phyloP scores from a whole-genome alignment of 2,329 filamentous ascomycete genomes.

The Aspergillus arachidicola region DNA sequence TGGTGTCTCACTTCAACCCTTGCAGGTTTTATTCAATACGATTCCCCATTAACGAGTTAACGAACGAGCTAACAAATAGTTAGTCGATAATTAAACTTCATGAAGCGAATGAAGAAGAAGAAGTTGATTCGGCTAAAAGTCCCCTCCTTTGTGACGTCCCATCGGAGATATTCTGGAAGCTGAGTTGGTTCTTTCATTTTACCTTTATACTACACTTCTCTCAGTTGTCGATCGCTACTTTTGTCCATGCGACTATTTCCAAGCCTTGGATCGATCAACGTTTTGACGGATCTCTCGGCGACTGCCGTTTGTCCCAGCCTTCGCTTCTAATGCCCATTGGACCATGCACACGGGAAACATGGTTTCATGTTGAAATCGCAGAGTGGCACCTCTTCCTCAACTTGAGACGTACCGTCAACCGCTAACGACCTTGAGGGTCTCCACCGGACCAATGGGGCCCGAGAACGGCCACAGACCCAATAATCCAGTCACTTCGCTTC shows the following conservation, averaged over 20 bases:
- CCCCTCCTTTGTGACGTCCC: not conserved
- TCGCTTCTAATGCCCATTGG: conserved; percentile 7
- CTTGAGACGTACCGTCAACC: conserved; percentile 25
- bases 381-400: conserved; percentile 18
- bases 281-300: not conserved
- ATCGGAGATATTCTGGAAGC: not conserved
- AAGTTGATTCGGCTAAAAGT: not conserved
- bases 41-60: not conserved
- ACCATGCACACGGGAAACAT: conserved; percentile 13
- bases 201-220: not conserved
- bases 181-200: not conserved
- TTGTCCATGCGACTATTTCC: not conserved
- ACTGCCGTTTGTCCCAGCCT: not conserved
- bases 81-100: not conserved
- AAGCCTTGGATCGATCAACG: not conserved
- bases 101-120: not conserved
- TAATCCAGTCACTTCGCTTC: conserved; percentile 7
- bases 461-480: conserved; percentile 5
- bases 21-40: not conserved
- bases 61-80: not conserved
- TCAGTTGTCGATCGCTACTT: not conserved
- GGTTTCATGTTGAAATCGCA: conserved; percentile 26
- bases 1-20: not conserved
- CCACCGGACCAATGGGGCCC: conserved; percentile 15
- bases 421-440: conserved; percentile 17